Conservation (phyloP, 768 basidiomycete genomes). For the Tulasnella sp. region DNA sequence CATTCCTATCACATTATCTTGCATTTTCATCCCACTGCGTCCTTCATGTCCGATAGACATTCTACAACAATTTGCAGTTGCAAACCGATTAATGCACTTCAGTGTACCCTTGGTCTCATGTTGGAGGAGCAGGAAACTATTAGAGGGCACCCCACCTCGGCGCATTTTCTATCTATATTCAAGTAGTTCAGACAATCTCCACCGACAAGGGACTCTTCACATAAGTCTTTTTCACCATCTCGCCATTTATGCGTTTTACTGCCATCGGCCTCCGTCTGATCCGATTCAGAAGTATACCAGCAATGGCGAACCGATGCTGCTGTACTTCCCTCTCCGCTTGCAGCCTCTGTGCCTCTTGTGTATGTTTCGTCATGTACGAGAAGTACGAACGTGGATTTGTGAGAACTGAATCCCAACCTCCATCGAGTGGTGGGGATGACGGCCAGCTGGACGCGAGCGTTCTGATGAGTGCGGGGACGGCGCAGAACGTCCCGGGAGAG, state of each 20-base stretch:
- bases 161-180: too few relatives aligned
- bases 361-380: neutral
- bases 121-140: too few relatives aligned
- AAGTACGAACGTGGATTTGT: neutral
- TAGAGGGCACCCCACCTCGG: too few relatives aligned
- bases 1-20: neutral
- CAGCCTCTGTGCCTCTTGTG: neutral
- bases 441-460: too few relatives aligned
- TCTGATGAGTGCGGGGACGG: too few relatives aligned
- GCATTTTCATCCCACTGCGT: neutral
- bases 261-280: neutral
- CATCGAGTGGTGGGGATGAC: too few relatives aligned
- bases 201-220: neutral
- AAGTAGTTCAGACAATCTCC: neutral
- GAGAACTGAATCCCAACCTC: neutral
- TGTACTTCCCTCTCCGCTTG: neutral
- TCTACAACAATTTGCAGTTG: too few relatives aligned
- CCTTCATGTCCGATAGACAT: constrained; percentile 3
- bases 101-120: too few relatives aligned
- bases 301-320: neutral
- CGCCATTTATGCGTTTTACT: neutral
- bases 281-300: neutral
- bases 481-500: too few relatives aligned
- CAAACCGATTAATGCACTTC: too few relatives aligned
- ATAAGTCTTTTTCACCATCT: neutral